Conservation (phyloP, 23 red algal genomes). For the Agarophyton chilense region DNA sequence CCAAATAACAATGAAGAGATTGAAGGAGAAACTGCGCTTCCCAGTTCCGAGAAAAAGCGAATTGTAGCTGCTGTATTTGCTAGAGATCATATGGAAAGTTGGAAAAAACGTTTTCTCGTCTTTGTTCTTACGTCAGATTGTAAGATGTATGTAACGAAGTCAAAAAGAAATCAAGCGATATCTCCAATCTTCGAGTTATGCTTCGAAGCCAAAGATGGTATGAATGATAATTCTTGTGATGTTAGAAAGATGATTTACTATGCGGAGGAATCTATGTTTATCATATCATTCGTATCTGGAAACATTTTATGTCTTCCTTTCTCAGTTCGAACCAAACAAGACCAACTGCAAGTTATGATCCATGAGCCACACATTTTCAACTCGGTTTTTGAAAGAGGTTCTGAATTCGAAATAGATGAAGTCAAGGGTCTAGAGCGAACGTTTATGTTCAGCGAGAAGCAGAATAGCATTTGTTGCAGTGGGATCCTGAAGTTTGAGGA, state of each 20-base stretch:
- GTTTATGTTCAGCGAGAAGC: conserved; percentile 29
- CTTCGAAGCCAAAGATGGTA: conserved; percentile 15
- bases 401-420: background rate
- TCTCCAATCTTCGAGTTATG: conserved; percentile 12
- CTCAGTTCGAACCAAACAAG: background rate
- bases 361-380: conserved; percentile 22
- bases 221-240: background rate
- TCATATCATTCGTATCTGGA: conserved; percentile 16
- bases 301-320: conserved; percentile 23
- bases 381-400: conserved; percentile 4
- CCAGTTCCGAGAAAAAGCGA: background rate
- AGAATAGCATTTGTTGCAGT: background rate
- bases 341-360: background rate
- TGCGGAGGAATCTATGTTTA: conserved; percentile 28
- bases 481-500: background rate
- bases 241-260: conserved; percentile 17
- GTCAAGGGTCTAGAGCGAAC: conserved; percentile 25
- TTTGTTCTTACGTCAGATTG: conserved; percentile 42
- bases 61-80: conserved; percentile 8
- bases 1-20: background rate
- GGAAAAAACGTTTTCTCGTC: conserved; percentile 9
- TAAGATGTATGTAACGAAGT: conserved; percentile 11
- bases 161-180: background rate
- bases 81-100: conserved; percentile 1
- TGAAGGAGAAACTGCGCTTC: too few relatives aligned